A percentile compares a stretch with the other conserved stretches of the same genome.
These are phyloP conservation scores for Quillaja saponaria DNA, from an alignment of 306 rosid species.

Conservation along the genomic window DNA sequence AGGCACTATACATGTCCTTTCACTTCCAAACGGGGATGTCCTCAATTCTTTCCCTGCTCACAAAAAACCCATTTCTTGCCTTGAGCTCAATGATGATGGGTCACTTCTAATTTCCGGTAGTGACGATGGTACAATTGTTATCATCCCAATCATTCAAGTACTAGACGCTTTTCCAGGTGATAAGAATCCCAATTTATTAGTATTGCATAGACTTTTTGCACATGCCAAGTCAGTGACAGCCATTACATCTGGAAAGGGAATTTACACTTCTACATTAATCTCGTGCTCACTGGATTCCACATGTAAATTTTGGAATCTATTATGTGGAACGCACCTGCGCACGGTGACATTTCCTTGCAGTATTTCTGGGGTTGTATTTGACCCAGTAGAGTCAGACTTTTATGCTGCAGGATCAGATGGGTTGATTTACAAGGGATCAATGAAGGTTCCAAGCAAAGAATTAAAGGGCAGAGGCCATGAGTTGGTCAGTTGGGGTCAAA, in stretches of 20 bases:
- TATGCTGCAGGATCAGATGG: constrained; percentile 76
- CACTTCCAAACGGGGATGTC: constrained; percentile 55
- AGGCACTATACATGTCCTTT: constrained; percentile 48
- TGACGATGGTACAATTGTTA: constrained; percentile 60
- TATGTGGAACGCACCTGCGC: constrained; percentile 26
- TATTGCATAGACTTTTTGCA: constrained; percentile 46
- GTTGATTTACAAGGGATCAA: constrained; percentile 44
- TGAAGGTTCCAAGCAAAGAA: constrained; percentile 19
- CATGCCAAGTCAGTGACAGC: constrained; percentile 60
- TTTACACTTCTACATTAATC: constrained; percentile 38
- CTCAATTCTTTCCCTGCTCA: constrained; percentile 44
- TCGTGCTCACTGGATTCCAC: constrained; percentile 65
- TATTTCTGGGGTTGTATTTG: constrained; percentile 43
- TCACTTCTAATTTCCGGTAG: constrained; percentile 69
- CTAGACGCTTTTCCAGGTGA: constrained; percentile 23
- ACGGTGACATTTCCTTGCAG: constrained; percentile 52
- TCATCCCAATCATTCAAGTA: constrained; percentile 56
- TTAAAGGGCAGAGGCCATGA: constrained; percentile 7
- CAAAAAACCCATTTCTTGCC: constrained; percentile 52
- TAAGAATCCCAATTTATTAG: constrained; percentile 18
- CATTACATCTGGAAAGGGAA: constrained; percentile 33
- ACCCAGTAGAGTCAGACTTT: constrained; percentile 39
- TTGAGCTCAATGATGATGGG: constrained; percentile 51
- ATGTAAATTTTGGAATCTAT: constrained; percentile 64
- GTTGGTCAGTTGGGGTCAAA: constrained; percentile 29